Evolutionary conservation across 1,139 yeast species (phyloP).

Genomic region (Blastobotrys indianensis): DNA sequence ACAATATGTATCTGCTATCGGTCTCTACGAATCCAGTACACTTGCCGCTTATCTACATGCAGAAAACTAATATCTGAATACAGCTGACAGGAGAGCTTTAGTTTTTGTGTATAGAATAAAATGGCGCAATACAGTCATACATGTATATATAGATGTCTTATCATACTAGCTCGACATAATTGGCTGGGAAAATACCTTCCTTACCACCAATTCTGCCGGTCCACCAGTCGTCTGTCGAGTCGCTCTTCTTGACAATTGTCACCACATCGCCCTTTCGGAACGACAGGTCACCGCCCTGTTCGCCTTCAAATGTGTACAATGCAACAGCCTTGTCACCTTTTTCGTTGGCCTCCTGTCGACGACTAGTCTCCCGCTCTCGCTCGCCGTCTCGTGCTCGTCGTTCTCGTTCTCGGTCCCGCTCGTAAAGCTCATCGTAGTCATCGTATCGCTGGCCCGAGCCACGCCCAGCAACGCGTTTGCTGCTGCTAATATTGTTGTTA

Average conservation of each 20-base stretch:
- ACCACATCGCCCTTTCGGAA: conserved; percentile 96
- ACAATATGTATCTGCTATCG: no score
- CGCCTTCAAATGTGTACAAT: conserved; percentile 79
- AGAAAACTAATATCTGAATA: no score
- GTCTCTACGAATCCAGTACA: background rate
- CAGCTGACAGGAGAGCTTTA: no score
- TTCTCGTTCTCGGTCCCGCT: conserved; percentile 19
- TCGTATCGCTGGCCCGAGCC: conserved; percentile 4
- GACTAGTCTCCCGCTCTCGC: conserved; percentile 12
- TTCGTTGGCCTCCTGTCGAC: conserved; percentile 9
- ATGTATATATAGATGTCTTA: background rate
- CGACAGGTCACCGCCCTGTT: conserved; percentile 83
- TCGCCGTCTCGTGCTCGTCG: background rate
- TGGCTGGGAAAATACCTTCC: conserved; percentile 95
- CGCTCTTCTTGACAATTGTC: conserved; percentile 75
- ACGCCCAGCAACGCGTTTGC: conserved; percentile 1
- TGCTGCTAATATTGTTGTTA: background rate
- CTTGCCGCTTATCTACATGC: no score
- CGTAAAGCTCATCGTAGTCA: conserved; percentile 12
- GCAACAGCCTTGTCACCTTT: conserved; percentile 79
- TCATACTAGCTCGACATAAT: conserved; percentile 75
- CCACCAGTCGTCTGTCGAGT: conserved; percentile 97
- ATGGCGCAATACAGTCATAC: background rate
- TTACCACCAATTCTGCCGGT: conserved; percentile 79
- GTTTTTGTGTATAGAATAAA: background rate